A percentile compares a stretch with the other conserved stretches of the same genome.
phyloP scores from a whole-genome alignment of 2,329 filamentous ascomycete genomes.

The Lachnellula arida region DNA sequence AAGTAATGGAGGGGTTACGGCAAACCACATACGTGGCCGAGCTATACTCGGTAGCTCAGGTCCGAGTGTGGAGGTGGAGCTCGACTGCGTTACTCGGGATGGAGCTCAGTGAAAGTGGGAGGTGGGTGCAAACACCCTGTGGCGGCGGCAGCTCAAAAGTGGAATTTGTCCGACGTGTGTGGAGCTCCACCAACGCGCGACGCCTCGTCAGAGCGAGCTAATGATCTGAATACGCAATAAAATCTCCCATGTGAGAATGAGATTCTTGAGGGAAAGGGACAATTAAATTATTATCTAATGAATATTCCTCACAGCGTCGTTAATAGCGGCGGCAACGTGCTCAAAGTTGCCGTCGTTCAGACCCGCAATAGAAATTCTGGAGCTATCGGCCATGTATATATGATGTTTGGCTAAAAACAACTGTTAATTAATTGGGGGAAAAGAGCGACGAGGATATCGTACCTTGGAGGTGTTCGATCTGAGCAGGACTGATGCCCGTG shows the following conservation, averaged over 20 bases:
- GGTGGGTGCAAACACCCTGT: background rate
- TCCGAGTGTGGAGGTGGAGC: background rate
- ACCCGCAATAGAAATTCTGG: conserved; percentile 37
- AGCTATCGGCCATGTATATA: conserved; percentile 38
- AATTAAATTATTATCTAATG: background rate
- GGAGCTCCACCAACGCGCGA: background rate
- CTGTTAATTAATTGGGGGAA: background rate
- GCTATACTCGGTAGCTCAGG: background rate
- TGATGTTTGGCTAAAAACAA: conserved; percentile 25
- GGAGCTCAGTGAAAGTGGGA: background rate
- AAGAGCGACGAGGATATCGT: background rate
- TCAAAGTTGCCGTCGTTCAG: conserved; percentile 35
- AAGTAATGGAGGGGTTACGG: too few relatives aligned
- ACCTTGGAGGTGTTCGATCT: conserved; percentile 36
- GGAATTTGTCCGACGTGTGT: background rate
- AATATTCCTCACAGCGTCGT: conserved; percentile 7
- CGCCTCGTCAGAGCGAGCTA: too few relatives aligned
- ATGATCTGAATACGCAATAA: background rate
- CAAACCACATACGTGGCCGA: too few relatives aligned
- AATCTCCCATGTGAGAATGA: background rate
- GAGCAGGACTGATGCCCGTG: conserved; percentile 45
- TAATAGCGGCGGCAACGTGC: conserved; percentile 28
- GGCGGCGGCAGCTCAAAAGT: background rate
- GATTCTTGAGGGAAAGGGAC: background rate
- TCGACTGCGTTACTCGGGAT: background rate